phyloP scores from a whole-genome alignment of 2,329 filamentous ascomycete species.

The Lasiodiplodia citricola region DNA sequence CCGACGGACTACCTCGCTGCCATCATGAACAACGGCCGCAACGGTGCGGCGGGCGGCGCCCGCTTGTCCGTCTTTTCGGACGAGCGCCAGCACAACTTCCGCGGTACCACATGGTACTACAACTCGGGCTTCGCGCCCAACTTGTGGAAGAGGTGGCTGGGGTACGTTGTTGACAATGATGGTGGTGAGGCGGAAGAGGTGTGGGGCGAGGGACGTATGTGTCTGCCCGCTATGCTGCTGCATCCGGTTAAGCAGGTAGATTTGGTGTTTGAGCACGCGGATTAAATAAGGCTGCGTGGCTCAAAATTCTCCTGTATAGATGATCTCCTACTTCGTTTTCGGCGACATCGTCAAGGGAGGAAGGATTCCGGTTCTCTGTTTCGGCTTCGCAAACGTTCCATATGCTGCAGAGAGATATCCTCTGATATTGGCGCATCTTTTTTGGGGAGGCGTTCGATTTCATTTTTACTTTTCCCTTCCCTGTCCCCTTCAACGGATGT shows the following conservation, averaged over 20 bases:
- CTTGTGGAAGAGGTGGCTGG: conserved; percentile 62
- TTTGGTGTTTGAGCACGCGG: conserved; percentile 50
- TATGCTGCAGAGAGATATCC: background rate
- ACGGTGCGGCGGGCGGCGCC: conserved; percentile 56
- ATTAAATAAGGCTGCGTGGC: conserved; percentile 32
- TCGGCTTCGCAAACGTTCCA: background rate
- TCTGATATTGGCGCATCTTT: background rate
- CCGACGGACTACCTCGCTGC: conserved; percentile 59
- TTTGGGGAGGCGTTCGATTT: background rate
- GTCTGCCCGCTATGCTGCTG: conserved; percentile 53
- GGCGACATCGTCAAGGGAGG: background rate
- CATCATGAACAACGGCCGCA: conserved; percentile 62
- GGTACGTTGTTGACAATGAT: conserved; percentile 58
- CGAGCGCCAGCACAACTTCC: conserved; percentile 59
- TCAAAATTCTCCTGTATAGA: conserved; percentile 8
- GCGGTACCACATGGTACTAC: conserved; percentile 60
- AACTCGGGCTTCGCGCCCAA: conserved; percentile 59
- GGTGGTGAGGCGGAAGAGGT: conserved; percentile 52
- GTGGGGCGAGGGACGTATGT: conserved; percentile 55
- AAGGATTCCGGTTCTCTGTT: background rate
- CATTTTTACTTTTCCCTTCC: background rate
- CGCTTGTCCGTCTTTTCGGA: conserved; percentile 56
- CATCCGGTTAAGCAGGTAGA: conserved; percentile 59
- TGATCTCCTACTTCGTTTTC: background rate
- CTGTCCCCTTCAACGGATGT: background rate